phyloP scores from a whole-genome alignment of 805 yeast genomes.

The Cyberlindnera lachancei region DNA sequence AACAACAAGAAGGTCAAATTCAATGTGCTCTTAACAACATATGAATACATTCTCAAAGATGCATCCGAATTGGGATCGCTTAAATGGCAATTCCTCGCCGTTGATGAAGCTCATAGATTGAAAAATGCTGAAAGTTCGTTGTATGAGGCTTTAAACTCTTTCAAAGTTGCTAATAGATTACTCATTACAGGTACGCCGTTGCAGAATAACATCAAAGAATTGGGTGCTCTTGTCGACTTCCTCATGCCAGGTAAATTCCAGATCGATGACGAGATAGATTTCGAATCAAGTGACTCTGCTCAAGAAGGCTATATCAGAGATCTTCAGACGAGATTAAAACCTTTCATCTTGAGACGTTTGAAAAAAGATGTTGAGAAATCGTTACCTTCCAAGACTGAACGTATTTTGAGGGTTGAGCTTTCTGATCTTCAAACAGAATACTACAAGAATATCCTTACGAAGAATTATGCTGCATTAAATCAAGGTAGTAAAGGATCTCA shows the following conservation, averaged over 20 bases:
- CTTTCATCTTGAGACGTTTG: slow-evolving; percentile 85
- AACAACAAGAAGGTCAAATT: slow-evolving; percentile 73
- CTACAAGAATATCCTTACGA: slow-evolving; percentile 87
- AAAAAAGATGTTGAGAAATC: slow-evolving; percentile 98
- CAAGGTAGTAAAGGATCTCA: slow-evolving; percentile 75
- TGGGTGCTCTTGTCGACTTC: slow-evolving; percentile 91
- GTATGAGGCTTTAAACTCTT: slow-evolving; percentile 78
- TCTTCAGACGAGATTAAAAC: slow-evolving; percentile 78
- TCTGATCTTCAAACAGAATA: slow-evolving; percentile 94
- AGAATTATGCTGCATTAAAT: slow-evolving; percentile 85
- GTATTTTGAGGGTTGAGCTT: slow-evolving; percentile 89
- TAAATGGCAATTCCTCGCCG: slow-evolving; percentile 95
- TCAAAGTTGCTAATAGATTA: slow-evolving; percentile 76
- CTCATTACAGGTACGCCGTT: slow-evolving; percentile 97
- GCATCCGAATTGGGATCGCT: slow-evolving; percentile 69
- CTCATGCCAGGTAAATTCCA: slow-evolving; percentile 90
- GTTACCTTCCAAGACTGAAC: slow-evolving; percentile 90
- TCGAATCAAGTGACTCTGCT: slow-evolving; percentile 59
- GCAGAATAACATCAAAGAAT: slow-evolving; percentile 90
- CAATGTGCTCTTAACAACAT: slow-evolving; percentile 88
- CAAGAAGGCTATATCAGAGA: slow-evolving; percentile 87
- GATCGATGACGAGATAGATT: slow-evolving; percentile 93
- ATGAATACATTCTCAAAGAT: slow-evolving; percentile 93
- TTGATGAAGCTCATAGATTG: slow-evolving; percentile 96
- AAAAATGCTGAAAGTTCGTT: slow-evolving; percentile 91